Evolutionary conservation across 139 green algal genomes (phyloP), one percentile per base, ranked within the genome.

Genomic region (Chlorella vulgaris): DNA sequence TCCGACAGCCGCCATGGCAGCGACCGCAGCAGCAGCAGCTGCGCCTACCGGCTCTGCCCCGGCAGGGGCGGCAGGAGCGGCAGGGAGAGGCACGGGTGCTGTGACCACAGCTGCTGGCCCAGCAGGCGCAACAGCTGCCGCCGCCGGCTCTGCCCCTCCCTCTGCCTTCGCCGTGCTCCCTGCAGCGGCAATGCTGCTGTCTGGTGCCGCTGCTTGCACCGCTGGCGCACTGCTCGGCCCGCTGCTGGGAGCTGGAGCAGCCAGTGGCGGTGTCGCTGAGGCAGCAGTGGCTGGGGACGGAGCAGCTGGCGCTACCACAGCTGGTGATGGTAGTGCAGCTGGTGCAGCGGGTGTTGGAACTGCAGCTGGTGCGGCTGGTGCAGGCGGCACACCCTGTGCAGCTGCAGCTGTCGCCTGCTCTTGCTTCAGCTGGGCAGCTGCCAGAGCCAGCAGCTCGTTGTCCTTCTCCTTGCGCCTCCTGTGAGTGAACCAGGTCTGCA

Each of bases 401-500:
- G 39, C 24, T 38, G 67, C 67, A 18, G 65, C 29, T n/a, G 68
- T 39, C 3, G 7, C 68, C 6, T 28, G 22, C 33, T 51, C 50
- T 35, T 36, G 31, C 70, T 33, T 66, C 70, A 36, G 33, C 53
- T n/a, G 35, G 33, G 40, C 68, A 10, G 53, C 73, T 18, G 38
- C 73, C 22, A 55, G 24, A 35, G 62, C 73, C 18, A 53, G 35
- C 7, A 79, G 24, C 53, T 79, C 73, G 0, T 7, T 10, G 26
- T 84, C 76, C 63, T 91, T 93, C 31, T 89, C 92, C 24, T 88
- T 88, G 19, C 91, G 85, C 24, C 92, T 81, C 24, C 85, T 76
- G 69, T 89, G 88, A 13, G 82, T 90, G 86, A 96, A 96, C 92
- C 92, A 96, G 26, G 84, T 79, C 88, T 95, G 86, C 73, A 79